Percentiles rank a stretch among this genome's conserved stretches.
These are phyloP conservation scores for Naegleria fowleri DNA, from an alignment of 208 protist genomes.

Conservation along the genomic window DNA sequence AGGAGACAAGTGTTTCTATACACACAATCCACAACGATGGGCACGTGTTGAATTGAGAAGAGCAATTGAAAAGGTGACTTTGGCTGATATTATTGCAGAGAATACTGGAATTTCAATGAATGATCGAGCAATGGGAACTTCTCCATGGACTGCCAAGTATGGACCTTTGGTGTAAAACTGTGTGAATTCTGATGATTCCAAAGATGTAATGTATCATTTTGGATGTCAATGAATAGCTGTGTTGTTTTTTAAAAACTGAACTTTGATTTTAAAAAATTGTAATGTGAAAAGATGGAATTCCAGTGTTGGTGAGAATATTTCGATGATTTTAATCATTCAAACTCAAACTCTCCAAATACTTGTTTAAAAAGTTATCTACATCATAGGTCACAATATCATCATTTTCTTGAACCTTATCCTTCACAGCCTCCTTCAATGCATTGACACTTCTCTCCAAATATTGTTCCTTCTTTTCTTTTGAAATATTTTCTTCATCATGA, in stretches of 20 bases:
- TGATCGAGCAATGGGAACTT: neutral
- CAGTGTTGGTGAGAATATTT: no score
- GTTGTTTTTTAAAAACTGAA: no score
- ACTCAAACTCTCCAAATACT: no score
- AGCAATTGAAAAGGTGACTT: neutral
- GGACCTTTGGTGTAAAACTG: neutral
- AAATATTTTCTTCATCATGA: neutral
- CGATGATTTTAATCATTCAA: no score
- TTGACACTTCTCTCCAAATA: neutral
- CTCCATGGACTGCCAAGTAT: neutral
- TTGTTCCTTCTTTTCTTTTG: neutral
- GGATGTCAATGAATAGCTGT: no score
- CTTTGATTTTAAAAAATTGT: no score
- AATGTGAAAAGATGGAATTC: no score
- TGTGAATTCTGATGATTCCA: no score
- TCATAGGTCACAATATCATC: no score
- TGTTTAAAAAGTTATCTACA: no score
- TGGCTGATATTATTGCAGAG: constrained; percentile 11
- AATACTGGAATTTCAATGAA: neutral
- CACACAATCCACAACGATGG: neutral
- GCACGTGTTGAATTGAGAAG: neutral
- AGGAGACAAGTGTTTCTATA: constrained; percentile 39
- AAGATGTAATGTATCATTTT: no score
- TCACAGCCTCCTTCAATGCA: neutral
- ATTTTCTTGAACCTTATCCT: neutral